A percentile compares a stretch with the other conserved stretches of the same genome.
Evolutionary conservation across 2,329 filamentous ascomycete species (phyloP).

Genomic region (Apiospora saccharicola): DNA sequence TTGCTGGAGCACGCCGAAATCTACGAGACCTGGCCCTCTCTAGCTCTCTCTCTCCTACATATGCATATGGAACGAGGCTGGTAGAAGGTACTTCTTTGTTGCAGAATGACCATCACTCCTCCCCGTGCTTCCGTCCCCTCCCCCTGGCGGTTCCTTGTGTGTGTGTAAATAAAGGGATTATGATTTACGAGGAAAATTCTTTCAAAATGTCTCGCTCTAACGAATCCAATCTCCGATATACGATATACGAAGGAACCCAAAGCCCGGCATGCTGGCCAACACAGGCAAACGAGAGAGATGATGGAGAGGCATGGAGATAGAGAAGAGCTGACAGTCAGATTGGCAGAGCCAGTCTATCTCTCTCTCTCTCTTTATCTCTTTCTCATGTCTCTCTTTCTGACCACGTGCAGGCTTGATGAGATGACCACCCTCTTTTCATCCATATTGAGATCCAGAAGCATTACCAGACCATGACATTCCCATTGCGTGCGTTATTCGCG

Average conservation of each 20-base stretch:
- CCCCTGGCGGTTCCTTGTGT: neutral
- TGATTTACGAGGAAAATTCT: neutral
- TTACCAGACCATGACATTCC: neutral
- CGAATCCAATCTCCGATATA: neutral
- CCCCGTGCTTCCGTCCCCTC: neutral
- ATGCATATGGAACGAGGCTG: neutral
- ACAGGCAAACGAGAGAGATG: neutral
- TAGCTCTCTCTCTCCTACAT: neutral
- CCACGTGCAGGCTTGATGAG: neutral
- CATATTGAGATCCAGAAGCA: conserved; percentile 13
- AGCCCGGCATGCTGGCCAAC: neutral
- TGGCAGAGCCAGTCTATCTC: neutral
- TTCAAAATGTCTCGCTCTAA: neutral
- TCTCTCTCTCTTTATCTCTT: neutral
- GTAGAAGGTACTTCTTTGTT: neutral
- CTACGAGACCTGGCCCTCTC: neutral
- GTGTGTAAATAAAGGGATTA: neutral
- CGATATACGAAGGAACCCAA: neutral
- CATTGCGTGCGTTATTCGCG: neutral
- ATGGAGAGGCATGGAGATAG: neutral
- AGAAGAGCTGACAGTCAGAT: neutral
- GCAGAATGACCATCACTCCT: neutral
- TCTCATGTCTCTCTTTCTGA: too few species aligned
- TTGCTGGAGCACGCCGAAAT: neutral
- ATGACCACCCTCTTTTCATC: conserved; percentile 6